These are phyloP conservation scores for Stevia rebaudiana DNA, from an alignment of 140 eudicot species.

Conservation along the genomic window DNA sequence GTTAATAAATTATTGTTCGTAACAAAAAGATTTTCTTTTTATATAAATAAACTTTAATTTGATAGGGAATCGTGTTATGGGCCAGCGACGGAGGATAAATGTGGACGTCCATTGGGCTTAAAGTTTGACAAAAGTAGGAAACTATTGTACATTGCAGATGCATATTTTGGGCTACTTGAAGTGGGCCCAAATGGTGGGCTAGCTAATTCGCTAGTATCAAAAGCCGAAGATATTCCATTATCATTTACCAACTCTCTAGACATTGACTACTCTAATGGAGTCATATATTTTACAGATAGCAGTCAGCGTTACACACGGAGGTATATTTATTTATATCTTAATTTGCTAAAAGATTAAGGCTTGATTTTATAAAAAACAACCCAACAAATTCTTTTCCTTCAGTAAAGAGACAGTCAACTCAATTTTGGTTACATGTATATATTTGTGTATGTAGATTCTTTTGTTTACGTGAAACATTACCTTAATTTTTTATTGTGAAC, in stretches of 20 bases:
- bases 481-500: too few species aligned
- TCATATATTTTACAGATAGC: conserved; percentile 73
- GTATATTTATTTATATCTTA: conserved; percentile 27
- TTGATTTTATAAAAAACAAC: too few species aligned
- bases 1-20: too few species aligned
- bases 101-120: conserved; percentile 88
- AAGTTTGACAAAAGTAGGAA: conserved; percentile 46
- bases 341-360: neutral
- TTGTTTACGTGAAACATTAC: too few species aligned
- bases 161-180: conserved; percentile 67
- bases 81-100: conserved; percentile 51
- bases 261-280: conserved; percentile 45
- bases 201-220: conserved; percentile 49
- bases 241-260: conserved; percentile 69
- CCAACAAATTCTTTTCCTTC: too few species aligned
- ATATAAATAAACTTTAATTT: too few species aligned
- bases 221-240: conserved; percentile 48
- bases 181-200: conserved; percentile 73
- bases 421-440: too few species aligned
- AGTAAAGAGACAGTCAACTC: too few species aligned
- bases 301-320: conserved; percentile 67
- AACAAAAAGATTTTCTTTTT: too few species aligned
- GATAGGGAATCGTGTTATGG: conserved; percentile 44
- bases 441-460: too few species aligned
- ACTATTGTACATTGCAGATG: conserved; percentile 68